phyloP scores from a whole-genome alignment of 2,329 filamentous ascomycete genomes.

The Sclerotinia sclerotiorum region DNA sequence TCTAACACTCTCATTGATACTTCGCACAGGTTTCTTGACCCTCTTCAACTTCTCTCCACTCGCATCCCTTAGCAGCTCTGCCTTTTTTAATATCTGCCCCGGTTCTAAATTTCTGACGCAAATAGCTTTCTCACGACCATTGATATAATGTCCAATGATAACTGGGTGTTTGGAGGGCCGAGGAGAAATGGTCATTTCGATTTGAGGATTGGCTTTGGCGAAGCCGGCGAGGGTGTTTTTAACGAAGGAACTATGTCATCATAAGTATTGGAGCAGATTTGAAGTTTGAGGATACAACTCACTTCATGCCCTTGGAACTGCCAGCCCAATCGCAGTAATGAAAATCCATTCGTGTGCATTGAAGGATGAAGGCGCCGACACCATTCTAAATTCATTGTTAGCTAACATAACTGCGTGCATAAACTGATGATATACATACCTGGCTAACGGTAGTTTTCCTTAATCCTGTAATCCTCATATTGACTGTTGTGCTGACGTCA shows the following conservation, averaged over 20 bases:
- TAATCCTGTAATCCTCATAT: constrained; percentile 56
- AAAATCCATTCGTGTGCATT: constrained; percentile 94
- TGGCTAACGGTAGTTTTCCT: constrained; percentile 54
- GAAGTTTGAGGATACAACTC: constrained; percentile 40
- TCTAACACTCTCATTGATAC: constrained; percentile 65
- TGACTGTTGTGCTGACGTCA: constrained; percentile 23
- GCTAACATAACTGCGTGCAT: constrained; percentile 3
- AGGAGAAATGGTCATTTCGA: constrained; percentile 90
- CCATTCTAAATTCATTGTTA: constrained; percentile 69
- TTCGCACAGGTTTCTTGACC: constrained; percentile 62
- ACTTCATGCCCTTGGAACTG: constrained; percentile 95
- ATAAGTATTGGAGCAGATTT: not conserved
- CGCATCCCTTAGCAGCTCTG: constrained; percentile 67
- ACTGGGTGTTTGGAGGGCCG: constrained; percentile 88
- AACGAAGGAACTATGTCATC: constrained; percentile 68
- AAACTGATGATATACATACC: constrained; percentile 43
- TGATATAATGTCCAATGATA: constrained; percentile 88
- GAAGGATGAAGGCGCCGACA: constrained; percentile 92
- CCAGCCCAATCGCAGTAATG: constrained; percentile 97
- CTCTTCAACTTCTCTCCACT: constrained; percentile 72
- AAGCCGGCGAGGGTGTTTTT: constrained; percentile 74
- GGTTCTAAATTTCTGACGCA: constrained; percentile 86
- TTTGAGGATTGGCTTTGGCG: constrained; percentile 75
- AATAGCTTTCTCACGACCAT: constrained; percentile 79
- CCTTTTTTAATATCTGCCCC: constrained; percentile 79